Conservation (phyloP, 2,329 filamentous ascomycete genomes). For the Leptodontidium sp. region DNA sequence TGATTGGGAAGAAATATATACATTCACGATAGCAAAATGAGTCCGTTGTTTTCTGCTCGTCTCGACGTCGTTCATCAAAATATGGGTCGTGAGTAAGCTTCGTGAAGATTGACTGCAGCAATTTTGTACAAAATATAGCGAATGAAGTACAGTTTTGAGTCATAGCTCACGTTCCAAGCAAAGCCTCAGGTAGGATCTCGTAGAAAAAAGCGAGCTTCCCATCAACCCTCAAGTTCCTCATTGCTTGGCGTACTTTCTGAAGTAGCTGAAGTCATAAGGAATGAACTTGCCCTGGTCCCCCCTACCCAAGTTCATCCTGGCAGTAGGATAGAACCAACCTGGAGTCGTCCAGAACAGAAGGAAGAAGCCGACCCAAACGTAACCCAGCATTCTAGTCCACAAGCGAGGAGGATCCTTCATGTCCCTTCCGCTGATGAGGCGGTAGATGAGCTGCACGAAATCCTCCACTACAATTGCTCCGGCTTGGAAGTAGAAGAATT, state of each 20-base stretch:
- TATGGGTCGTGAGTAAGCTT: too few species aligned
- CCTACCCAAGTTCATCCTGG: background rate
- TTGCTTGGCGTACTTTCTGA: slow-evolving; percentile 14
- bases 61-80: too few species aligned
- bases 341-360: slow-evolving; percentile 28
- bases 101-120: too few species aligned
- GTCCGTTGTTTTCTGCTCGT: too few species aligned
- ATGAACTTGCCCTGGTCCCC: slow-evolving; percentile 8
- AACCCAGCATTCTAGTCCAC: slow-evolving; percentile 26
- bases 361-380: slow-evolving; percentile 40
- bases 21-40: too few species aligned
- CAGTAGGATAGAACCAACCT: slow-evolving; percentile 23
- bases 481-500: slow-evolving; percentile 41
- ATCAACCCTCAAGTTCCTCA: background rate
- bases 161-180: background rate
- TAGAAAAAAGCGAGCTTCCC: background rate
- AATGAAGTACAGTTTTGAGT: background rate
- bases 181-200: background rate
- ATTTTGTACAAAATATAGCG: too few species aligned
- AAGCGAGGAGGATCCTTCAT: background rate
- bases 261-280: slow-evolving; percentile 16
- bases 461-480: slow-evolving; percentile 47
- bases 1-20: too few species aligned
- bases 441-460: slow-evolving; percentile 38
- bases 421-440: slow-evolving; percentile 11